Conservation (phyloP, 805 yeast genomes). For the Candida andamanensis region DNA sequence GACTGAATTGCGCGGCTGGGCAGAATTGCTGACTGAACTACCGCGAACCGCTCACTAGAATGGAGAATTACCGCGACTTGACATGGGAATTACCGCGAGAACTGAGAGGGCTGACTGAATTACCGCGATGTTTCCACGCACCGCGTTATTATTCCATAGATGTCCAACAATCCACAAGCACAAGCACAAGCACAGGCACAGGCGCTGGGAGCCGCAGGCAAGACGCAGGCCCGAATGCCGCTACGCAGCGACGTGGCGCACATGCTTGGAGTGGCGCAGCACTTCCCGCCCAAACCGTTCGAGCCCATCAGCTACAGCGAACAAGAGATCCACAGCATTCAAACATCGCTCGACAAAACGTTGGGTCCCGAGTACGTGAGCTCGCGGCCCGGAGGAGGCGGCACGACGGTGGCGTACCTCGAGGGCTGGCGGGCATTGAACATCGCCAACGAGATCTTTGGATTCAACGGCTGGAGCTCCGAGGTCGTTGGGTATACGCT, state of each 20-base stretch:
- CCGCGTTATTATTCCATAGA: too few species aligned
- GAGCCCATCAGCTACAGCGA: constrained; percentile 21
- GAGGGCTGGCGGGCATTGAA: constrained; percentile 84
- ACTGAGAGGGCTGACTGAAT: too few species aligned
- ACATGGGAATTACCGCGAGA: too few species aligned
- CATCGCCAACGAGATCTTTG: constrained; percentile 76
- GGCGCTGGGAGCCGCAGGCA: background rate
- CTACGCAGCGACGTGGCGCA: constrained; percentile 3
- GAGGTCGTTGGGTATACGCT: constrained; percentile 62
- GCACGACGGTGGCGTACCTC: constrained; percentile 61
- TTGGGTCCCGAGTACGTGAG: constrained; percentile 78
- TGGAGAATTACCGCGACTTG: too few species aligned
- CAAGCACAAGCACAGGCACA: background rate
- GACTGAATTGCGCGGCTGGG: too few species aligned
- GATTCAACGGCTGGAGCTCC: constrained; percentile 79
- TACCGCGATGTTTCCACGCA: too few species aligned
- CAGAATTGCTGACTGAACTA: too few species aligned
- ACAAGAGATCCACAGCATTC: constrained; percentile 33
- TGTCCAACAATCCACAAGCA: too few species aligned
- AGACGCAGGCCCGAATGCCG: constrained; percentile 1
- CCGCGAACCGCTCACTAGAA: too few species aligned
- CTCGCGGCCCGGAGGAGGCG: constrained; percentile 71
- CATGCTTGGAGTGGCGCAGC: constrained; percentile 8
- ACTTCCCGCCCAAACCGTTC: constrained; percentile 8
- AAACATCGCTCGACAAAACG: constrained; percentile 28